These are phyloP conservation scores for Kockiozyma suomiensis DNA, from an alignment of 805 yeast species.

Conservation along the genomic window DNA sequence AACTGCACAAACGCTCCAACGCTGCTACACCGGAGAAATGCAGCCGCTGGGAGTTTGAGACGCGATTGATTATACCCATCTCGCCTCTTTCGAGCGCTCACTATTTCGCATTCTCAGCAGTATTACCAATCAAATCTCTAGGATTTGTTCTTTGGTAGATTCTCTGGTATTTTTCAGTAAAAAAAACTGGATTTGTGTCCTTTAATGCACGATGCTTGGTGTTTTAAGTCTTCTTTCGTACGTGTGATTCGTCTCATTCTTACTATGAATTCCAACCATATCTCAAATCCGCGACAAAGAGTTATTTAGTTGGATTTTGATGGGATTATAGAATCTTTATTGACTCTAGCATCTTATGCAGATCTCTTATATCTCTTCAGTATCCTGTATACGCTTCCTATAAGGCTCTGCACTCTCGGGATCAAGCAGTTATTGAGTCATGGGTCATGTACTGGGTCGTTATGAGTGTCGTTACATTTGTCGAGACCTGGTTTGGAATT, in stretches of 20 bases:
- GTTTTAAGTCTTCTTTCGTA: conserved; percentile 9
- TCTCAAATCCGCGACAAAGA: not conserved
- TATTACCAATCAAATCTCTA: too few relatives aligned
- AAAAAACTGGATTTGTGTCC: not conserved
- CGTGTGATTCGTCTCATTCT: conserved; percentile 1
- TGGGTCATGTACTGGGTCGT: conserved; percentile 73
- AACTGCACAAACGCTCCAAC: too few relatives aligned
- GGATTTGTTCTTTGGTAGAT: too few relatives aligned
- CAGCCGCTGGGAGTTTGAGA: too few relatives aligned
- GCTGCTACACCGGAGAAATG: too few relatives aligned
- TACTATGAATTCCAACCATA: not conserved
- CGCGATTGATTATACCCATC: too few relatives aligned
- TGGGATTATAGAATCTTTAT: too few relatives aligned
- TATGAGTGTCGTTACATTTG: conserved; percentile 47
- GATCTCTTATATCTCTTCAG: conserved; percentile 48
- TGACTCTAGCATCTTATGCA: too few relatives aligned
- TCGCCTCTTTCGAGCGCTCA: too few relatives aligned
- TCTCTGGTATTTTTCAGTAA: too few relatives aligned
- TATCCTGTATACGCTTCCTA: conserved; percentile 66
- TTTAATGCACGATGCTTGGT: conserved; percentile 3
- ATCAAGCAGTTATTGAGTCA: conserved; percentile 44
- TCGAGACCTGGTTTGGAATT: conserved; percentile 49
- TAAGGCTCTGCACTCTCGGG: conserved; percentile 54
- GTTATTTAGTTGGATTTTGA: not conserved
- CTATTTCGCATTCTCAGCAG: too few relatives aligned